Evolutionary conservation across 306 rosid genomes (phyloP), one percentile per base, ranked within the genome.

Genomic region (Astragalus glycyphyllos): DNA sequence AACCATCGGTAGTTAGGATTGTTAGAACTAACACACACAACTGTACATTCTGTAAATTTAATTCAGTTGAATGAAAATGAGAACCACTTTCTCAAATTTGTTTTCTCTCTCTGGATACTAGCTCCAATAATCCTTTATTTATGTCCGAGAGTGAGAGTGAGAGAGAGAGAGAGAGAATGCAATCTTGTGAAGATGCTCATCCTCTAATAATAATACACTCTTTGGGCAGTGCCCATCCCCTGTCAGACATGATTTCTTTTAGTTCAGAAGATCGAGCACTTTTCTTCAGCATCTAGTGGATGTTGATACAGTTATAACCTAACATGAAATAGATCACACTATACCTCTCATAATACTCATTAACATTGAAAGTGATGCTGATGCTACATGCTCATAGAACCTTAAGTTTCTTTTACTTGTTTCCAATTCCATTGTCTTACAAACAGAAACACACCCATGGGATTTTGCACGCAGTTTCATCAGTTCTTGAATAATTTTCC

Each of bases 391-490:
- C 37, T 63, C 61, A 35, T 63, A 55, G 23, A n/a, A 55, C 46
- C 65, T 26, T 45, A 35, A 68, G 72, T 70, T 70, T 13, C 51
- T 51, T 11, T 62, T 6, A 42, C 71, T 70, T 42, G 5, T 38
- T 48, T 56, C 41, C 20, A 41, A 56, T 15, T 71, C 54, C 60
- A 41, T 37, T 14, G 31, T 63, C 40, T 37, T 46, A 71, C 9
- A 55, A 64, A 15, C 65, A 44, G 15, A 11, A 34, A 2, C 10
- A 54, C 6, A 47, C 38, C 29, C 6, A 10, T 17, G 1, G 67
- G 55, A 44, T 7, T 56, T 55, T 35, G 58, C 44, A 32, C 37
- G 11, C 12, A 4, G 6, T 34, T 70, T 77, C 54, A 44, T 34
- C 20, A 20, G 8, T 44, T 70, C 53, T 64, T 64, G 7, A 64